phyloP scores from a whole-genome alignment of 2,329 filamentous ascomycete genomes.

The Ophiocordyceps unilateralis region DNA sequence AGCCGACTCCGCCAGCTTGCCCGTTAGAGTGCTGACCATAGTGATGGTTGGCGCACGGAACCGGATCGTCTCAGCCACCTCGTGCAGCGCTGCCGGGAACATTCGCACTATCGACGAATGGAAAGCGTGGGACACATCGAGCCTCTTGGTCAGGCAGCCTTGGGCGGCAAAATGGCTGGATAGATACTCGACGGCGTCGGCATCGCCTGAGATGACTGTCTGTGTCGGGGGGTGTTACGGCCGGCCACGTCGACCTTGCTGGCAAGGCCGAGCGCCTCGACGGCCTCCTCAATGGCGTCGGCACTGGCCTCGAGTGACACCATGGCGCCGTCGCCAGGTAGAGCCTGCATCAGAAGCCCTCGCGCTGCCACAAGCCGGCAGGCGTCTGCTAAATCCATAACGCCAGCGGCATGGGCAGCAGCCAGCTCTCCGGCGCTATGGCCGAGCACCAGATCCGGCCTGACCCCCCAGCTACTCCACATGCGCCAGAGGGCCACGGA shows the following conservation, averaged over 20 bases:
- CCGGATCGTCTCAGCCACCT: conserved; percentile 19
- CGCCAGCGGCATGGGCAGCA: conserved; percentile 14
- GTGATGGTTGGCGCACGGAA: conserved; percentile 26
- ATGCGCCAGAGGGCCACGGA: conserved; percentile 14
- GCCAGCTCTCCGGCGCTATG: conserved; percentile 10
- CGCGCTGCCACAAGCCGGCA: conserved; percentile 14
- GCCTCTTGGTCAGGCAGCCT: conserved; percentile 24
- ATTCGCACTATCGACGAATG: no score
- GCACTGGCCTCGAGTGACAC: conserved; percentile 17
- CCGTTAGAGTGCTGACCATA: conserved; percentile 50
- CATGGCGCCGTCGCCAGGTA: conserved; percentile 19
- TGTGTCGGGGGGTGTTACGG: conserved; percentile 59
- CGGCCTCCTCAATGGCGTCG: conserved; percentile 19
- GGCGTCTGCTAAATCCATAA: conserved; percentile 13
- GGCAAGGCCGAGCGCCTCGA: conserved; percentile 7
- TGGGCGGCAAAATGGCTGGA: conserved; percentile 17
- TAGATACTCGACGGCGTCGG: conserved; percentile 22
- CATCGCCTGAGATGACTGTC: conserved; percentile 43
- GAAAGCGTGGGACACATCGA: conserved; percentile 32
- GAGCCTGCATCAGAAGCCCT: conserved; percentile 27
- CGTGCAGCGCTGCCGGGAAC: conserved; percentile 39
- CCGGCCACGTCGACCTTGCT: conserved; percentile 36
- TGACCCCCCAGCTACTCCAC: conserved; percentile 14
- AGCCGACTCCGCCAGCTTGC: conserved; percentile 29
- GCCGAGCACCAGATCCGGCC: conserved; percentile 11